Conservation (phyloP, 495 filamentous ascomycete genomes). For the Talaromyces stipitatus region DNA sequence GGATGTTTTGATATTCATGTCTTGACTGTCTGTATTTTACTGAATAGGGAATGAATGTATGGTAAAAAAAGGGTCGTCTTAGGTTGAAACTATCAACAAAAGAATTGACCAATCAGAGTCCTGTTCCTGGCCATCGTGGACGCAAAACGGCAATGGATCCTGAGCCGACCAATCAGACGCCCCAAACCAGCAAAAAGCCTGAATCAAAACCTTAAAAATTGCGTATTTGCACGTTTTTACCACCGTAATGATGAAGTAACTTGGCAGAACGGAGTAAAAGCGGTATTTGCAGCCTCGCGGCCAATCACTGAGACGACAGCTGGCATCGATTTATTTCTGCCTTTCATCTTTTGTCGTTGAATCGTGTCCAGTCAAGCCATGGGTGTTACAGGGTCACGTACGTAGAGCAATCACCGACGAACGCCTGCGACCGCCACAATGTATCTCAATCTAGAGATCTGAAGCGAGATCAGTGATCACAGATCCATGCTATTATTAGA, state of each 20-base stretch:
- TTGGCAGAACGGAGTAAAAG: not conserved
- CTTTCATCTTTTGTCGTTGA: too few species aligned
- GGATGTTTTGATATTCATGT: not conserved
- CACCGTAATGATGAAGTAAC: not conserved
- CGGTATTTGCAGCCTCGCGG: not conserved
- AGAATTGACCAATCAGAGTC: not conserved
- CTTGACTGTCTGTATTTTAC: too few species aligned
- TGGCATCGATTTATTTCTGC: not conserved
- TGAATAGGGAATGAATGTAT: too few species aligned
- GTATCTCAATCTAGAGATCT: too few species aligned
- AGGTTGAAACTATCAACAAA: not conserved
- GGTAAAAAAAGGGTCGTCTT: too few species aligned
- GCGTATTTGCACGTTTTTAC: not conserved
- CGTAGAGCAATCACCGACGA: too few species aligned
- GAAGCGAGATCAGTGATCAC: too few species aligned
- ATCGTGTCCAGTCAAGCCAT: too few species aligned
- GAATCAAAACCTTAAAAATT: not conserved
- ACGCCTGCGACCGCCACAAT: too few species aligned
- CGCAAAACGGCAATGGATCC: not conserved
- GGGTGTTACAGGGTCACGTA: too few species aligned
- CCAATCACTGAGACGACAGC: not conserved
- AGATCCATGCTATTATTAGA: too few species aligned
- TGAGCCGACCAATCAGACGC: not conserved
- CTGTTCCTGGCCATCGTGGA: not conserved
- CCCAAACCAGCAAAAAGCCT: not conserved